Evolutionary conservation across 2,329 filamentous ascomycete genomes (phyloP), one percentile per base, ranked within the genome.

Genomic region (Aspergillus tamarii): DNA sequence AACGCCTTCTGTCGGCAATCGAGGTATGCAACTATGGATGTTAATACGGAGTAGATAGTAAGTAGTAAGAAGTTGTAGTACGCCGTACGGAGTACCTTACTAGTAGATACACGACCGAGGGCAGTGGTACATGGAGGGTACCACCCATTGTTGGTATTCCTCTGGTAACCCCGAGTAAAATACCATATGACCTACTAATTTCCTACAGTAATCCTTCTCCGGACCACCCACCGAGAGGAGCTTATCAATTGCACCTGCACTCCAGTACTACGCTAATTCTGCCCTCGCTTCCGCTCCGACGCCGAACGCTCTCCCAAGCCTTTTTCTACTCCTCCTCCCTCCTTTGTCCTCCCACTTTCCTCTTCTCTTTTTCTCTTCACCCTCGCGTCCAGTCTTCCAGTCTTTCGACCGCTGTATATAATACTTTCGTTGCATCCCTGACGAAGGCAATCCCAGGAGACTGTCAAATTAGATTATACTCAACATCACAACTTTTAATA

Each of bases 221-320:
- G 19, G 52, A 16, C 19, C 32, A 36, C 56, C 36, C 34, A 46
- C 39, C 28, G 5, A 36, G 5, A 36, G 34, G 34, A 54, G 64
- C 66, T 66, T 66, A 64, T 66, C 62, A 66, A 64, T 43, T 48
- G 19, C 52, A 55, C 36, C 39, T 41, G 43, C 59, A 57, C 50
- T 26, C 19, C 39, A n/a, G 16, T 41, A 41, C 39, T 19, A 54
- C 52, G 30, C 52, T 54, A 34, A 23, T 54, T 54, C 52, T 55
- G 62, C 60, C 62, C 61, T 68, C 64, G 64, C 66, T 65, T 65
- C 66, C 64, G 62, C 60, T 62, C 65, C 61, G 62, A 36, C 54
- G 32, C 61, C 61, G 60, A 61, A 56, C 62, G 55, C 61, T 36
- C 65, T 64, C 64, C 64, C 62, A 34, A 64, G 58, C 46, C 66